Evolutionary conservation across 1,284 basidiomycete genomes (phyloP), one percentile per base, ranked within the genome.

Genomic region (Xerocomus cyaneibrunnescens): DNA sequence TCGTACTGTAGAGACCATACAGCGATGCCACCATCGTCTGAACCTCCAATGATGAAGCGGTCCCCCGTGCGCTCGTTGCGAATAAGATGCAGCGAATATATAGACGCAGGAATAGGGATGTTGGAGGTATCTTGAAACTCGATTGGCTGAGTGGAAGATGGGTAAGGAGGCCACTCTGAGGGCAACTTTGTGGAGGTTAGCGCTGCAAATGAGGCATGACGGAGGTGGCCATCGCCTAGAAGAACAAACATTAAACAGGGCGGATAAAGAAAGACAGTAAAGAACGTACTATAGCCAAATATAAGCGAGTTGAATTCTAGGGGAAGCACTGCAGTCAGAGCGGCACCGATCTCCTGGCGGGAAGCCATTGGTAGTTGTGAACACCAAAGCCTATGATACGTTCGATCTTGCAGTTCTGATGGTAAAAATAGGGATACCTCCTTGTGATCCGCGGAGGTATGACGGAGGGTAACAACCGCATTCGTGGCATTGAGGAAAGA

Each of bases 21-120:
- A 0, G 79, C 80, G 22, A 92, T 76, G 0, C 84, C 84, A 3
- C 90, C 90, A 62, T 90, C 85, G 52, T 88, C 84, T 0, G 78
- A 79, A 7, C 90, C 89, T 13, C 86, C 88, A 16, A 89, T 68
- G 16, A 92, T 69, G 27, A 82, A 76, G 16, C 68, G 75, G 51
- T 87, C 80, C 23, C 76, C 76, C 1, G 81, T 85, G 32, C 79
- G 67, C 16, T 73, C 69, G 55, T 85, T 82, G 44, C 76, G 74
- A 7, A 83, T 74, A 19, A 77, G 56, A 60, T 84, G 79, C 34
- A 92, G 66, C 13, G 72, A 72, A 16, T 74, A 62, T 38, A 90
- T 71, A 27, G 63, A 65, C 0, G 80, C 83, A 38, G 74, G 64
- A 16, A 88, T 62, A 2, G 79, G 57, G 0, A 67, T 47, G 28